Base-by-base conservation (phyloP, 169 alveolate genomes). In the Plasmodium coatneyi region DNA sequence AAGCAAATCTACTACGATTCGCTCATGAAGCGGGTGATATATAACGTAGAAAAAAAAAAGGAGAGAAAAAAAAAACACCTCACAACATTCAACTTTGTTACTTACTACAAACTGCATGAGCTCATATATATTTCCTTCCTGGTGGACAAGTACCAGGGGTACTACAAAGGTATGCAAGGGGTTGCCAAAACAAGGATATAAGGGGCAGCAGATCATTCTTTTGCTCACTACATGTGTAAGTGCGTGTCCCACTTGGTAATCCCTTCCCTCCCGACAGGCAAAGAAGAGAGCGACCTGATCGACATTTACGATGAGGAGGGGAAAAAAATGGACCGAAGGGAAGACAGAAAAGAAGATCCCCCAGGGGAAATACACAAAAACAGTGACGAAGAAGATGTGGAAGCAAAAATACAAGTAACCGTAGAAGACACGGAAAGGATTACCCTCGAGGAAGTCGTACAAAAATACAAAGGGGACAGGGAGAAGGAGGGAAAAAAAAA, bases 51-150 rank as follows among this genome's bases (percentile, higher is more conserved):
- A 54, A 87, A 66, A 36, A 36, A 56, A 54, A 12, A 36, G 5
- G 81, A 87, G 46, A 66, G 14, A 74, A 87, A 76, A 39, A 66
- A 70, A 54, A 87, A 78, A 87, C 60, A 39, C 46, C 70, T 87
- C 36, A 74, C 19, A 71, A 76, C 93, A 3, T 87, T 87, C 80
- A 49, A 87, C 56, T 76, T 87, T 5, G 89, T 87, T 34, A 36
- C 87, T 49, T 87, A 87, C 70, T 87, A 52, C 80, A 87, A 87
- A 54, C 36, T 87, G 46, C 78, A 79, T 41, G 93, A 87, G 43
- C 60, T 87, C 16, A 74, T 87, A 12, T 87, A 87, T 14, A 56
- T 49, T 14, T 87, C 93, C 30, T 87, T 30, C 32, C 70, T 87
- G 39, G 70, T 87, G 25, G 80, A 79, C 39, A 87, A 36, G 49